These are phyloP conservation scores for Colletotrichum simmondsii DNA, from an alignment of 2,329 filamentous ascomycete species.

Conservation along the genomic window DNA sequence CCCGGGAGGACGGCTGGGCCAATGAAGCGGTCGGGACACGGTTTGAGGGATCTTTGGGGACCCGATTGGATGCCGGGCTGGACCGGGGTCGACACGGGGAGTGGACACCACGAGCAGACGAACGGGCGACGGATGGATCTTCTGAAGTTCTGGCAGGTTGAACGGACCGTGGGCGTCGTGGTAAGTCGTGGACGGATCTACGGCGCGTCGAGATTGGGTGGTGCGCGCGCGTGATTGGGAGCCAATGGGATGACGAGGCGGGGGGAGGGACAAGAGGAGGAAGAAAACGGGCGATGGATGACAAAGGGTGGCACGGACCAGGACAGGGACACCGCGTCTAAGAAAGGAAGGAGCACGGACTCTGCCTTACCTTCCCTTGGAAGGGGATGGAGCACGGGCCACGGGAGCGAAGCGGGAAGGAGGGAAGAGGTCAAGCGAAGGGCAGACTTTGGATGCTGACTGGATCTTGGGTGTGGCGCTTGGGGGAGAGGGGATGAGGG, in stretches of 20 bases:
- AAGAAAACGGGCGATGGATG: not conserved
- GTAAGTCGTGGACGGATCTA: not conserved
- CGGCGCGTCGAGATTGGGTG: constrained; percentile 35
- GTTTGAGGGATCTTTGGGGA: not conserved
- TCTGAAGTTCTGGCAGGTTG: not conserved
- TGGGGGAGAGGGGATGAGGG: not conserved
- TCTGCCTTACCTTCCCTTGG: no score
- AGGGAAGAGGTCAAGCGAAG: not conserved
- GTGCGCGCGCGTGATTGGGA: constrained; percentile 5
- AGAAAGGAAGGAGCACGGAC: not conserved
- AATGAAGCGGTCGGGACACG: constrained; percentile 29
- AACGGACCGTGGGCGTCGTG: no score
- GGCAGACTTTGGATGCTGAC: not conserved
- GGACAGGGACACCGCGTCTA: not conserved
- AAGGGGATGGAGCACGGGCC: not conserved
- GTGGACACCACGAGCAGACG: not conserved
- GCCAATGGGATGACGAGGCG: constrained; percentile 13
- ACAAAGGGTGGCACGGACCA: not conserved
- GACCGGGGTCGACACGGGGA: not conserved
- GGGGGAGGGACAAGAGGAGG: constrained; percentile 2
- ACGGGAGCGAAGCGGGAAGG: not conserved
- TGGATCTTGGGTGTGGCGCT: constrained; percentile 17
- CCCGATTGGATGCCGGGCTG: constrained; percentile 28
- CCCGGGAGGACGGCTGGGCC: constrained; percentile 30
- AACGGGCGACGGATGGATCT: not conserved